Base-by-base conservation (phyloP, 1,139 yeast species). In the Torulaspora pretoriensis region DNA sequence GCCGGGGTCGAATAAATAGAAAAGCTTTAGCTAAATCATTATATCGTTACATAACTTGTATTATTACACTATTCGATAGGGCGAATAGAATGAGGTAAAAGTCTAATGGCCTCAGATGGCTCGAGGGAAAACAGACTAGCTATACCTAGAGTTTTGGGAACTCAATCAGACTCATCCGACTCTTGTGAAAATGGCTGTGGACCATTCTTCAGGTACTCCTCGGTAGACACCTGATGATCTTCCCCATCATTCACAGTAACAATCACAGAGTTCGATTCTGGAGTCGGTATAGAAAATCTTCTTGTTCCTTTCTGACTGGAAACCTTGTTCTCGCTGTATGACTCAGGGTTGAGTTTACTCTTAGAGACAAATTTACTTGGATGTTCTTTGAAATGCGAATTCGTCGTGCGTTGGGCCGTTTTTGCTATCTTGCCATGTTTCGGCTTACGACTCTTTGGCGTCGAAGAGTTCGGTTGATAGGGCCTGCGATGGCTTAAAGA, bases 401-500 rank as follows among this genome's bases (percentile, higher is more conserved):
- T 38, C 10, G 40, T 38, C 33, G 35, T 40, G 16, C 38, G 49
- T 13, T 43, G 49, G 25, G 12, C 16, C 10, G 49, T 32, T 26
- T 46, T 46, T 10, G 45, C 29, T 34, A 44, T 32, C 23, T 40
- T 40, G 32, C 39, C 33, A 17, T 40, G 46, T 24, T 46, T 46
- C 6, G 47, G n/a, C n/a, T 35, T 35, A 27, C 30, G 41, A 27
- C 30, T 38, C 19, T 43, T 46, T 10, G 47, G 24, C 16, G 40
- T 38, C 22, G 45, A 24, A 25, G 43, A 34, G 23, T 32, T 44
- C 14, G 38, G 39, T 31, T 40, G 42, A 29, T 33, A 40, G 8
- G 30, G 40, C 32, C 53, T 45, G 33, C 59, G 58, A 40, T 59
- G 56, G 25, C 65, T 63, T 16, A 63, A 60, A 16, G 47, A 48